Evolutionary conservation across 176 grass and related monocot species (phyloP), one percentile per base, ranked within the genome.

Genomic region (Cymbopogon citratus): DNA sequence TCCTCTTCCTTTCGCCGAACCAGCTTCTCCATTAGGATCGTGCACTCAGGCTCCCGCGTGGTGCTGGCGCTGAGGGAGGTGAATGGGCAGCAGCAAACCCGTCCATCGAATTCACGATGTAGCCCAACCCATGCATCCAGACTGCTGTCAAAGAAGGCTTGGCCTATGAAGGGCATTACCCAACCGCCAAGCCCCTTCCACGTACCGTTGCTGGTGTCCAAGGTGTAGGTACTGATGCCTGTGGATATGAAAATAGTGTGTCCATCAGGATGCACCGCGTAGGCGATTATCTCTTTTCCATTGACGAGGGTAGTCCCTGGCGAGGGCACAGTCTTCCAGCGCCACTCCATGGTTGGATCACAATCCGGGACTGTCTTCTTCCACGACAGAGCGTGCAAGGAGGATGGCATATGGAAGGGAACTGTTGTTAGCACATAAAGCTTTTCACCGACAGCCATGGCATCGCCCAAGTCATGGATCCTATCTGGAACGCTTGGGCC

Each of bases 71-170:
- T 44, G 26, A 19, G 26, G 61, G 76, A 79, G 26, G 41, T 19
- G 0, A 23, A 27, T 1, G 61, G 61, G 62, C 61, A 66, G 41
- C 76, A 79, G 40, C 61, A 79, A 6, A 79, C 5, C 41, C 4
- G 8, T 2, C 76, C 76, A 3, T 35, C 5, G 8, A 8, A 0
- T 2, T 7, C 0, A 9, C 18, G 8, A 2, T 48, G 61, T 4
- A 79, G 26, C 41, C 76, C 76, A 2, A 79, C 76, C 76, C 40
- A 79, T 0, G 76, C 61, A 5, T 51, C 41, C 18, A 79, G 77
- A 19, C 31, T 10, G 10, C 48, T 49, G 29, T 74, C 72, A 19
- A 56, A 74, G 72, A 12, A 56, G 18, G 72, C 71, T 10, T n/a
- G 28, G 27, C 46, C 71, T 34, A 4, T 21, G 46, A 74, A 74